Conservation (phyloP, 176 grass and related monocot genomes). For the Pontederia crassipes region DNA sequence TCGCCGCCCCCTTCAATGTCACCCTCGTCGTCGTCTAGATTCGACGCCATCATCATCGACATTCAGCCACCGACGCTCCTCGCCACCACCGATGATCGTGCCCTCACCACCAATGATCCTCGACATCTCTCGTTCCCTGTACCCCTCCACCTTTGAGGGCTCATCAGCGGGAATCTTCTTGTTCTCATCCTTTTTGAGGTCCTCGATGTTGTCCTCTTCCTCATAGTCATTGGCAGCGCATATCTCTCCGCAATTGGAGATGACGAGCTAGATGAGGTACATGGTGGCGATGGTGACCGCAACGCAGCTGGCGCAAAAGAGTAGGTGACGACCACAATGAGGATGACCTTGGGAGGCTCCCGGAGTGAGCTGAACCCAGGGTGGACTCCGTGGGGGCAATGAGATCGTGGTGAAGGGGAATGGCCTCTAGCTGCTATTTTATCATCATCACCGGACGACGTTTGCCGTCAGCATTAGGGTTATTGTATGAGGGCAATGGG, state of each 20-base stretch:
- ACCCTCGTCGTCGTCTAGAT: too few species aligned
- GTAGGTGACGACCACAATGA: slow-evolving; percentile 72
- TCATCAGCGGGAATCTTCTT: slow-evolving; percentile 50
- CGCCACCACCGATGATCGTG: too few species aligned
- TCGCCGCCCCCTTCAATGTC: too few species aligned
- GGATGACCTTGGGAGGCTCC: slow-evolving; percentile 66
- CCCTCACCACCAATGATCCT: too few species aligned
- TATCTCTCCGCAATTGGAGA: slow-evolving; percentile 26
- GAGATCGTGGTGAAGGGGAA: neutral
- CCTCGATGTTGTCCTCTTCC: slow-evolving; percentile 36
- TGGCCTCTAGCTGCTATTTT: neutral
- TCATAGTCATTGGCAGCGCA: slow-evolving; percentile 36
- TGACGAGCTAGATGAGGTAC: slow-evolving; percentile 67
- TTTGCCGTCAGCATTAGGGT: neutral
- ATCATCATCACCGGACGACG: neutral
- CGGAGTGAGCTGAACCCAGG: neutral
- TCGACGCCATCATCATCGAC: too few species aligned
- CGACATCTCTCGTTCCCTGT: slow-evolving; percentile 47
- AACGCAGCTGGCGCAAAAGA: slow-evolving; percentile 77
- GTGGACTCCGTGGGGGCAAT: neutral
- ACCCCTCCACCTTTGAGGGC: slow-evolving; percentile 21
- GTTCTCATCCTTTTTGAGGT: slow-evolving; percentile 74
- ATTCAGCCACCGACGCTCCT: too few species aligned
- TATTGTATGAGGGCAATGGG: neutral
- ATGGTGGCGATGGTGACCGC: slow-evolving; percentile 70